Base-by-base conservation (phyloP, 2,329 filamentous ascomycete species). In the Fusarium foetens region DNA sequence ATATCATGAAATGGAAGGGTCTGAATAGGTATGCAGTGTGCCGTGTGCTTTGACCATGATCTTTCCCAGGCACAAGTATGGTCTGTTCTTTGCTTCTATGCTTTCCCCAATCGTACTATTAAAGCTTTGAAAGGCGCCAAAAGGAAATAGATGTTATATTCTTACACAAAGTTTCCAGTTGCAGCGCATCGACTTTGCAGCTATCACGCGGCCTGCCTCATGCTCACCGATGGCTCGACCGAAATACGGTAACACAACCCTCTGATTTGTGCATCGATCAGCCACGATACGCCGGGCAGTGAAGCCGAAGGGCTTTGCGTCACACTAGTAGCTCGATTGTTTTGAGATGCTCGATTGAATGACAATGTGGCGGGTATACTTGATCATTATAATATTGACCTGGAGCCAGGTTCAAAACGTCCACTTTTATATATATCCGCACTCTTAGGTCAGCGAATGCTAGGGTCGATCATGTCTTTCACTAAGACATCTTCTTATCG, bases 1-100 rank as follows among this genome's bases (percentile, higher is more conserved):
- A 71, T 82, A 79, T 60, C 81, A 83, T 64, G 76, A 82, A 67
- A 66, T 82, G 65, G 78, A 73, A 64, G 77, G 71, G 58, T 73
- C 51, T 70, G 62, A 27, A 59, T 38, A 49, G 29, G 29, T 23
- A 60, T 59, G 48, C 23, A 39, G n/a, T 65, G 43, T 43, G 23
- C 39, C 17, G 19, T 27, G 46, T 49, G 35, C 25, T 46, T 49
- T 43, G 39, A 21, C 27, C 31, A 31, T 29, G 54, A 36, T 29
- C 25, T 39, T 66, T 46, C 36, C 45, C 23, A 27, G 35, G 35
- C 46, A 39, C 21, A n/a, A 38, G 52, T n/a, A 43, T 23, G 21
- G 41, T 35, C 16, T n/a, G 23, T 36, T 55, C 35, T 23, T 48
- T 41, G 11, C 36, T 36, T 23, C 12, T 17, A 42, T 6, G 19